A percentile compares a stretch with the other conserved stretches of the same genome.
phyloP scores from a whole-genome alignment of 2,329 filamentous ascomycete genomes.

The Dactylonectria macrodidyma region DNA sequence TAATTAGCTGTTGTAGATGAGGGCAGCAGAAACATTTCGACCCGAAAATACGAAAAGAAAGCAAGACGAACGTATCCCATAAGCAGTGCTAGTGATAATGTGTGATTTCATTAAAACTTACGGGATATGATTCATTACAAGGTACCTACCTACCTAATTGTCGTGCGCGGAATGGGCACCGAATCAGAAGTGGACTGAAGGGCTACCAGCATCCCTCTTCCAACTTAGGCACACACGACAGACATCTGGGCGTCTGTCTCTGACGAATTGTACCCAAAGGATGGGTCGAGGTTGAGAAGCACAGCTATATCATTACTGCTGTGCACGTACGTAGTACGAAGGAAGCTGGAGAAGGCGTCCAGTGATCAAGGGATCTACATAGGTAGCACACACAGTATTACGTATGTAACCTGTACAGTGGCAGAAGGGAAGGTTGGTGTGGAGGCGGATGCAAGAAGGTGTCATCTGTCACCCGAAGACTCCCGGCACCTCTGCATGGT shows the following conservation, averaged over 20 bases:
- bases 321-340: conserved; percentile 15
- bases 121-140: no score
- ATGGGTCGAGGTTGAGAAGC: conserved; percentile 20
- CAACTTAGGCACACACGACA: neutral
- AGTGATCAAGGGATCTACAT: conserved; percentile 33
- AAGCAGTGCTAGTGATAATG: no score
- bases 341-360: conserved; percentile 10
- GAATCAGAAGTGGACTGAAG: no score
- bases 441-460: conserved; percentile 29
- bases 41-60: no score
- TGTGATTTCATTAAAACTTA: no score
- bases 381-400: neutral
- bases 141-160: no score
- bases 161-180: no score
- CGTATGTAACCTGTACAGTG: neutral
- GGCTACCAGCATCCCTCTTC: neutral
- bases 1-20: no score
- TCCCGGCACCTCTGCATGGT: conserved; percentile 25
- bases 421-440: neutral
- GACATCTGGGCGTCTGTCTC: conserved; percentile 1
- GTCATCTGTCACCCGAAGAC: conserved; percentile 39
- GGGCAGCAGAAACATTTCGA: no score
- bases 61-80: no score
- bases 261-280: conserved; percentile 32
- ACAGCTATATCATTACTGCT: conserved; percentile 19